phyloP scores from a whole-genome alignment of 768 basidiomycete species.

The Filobasidium floriforme region DNA sequence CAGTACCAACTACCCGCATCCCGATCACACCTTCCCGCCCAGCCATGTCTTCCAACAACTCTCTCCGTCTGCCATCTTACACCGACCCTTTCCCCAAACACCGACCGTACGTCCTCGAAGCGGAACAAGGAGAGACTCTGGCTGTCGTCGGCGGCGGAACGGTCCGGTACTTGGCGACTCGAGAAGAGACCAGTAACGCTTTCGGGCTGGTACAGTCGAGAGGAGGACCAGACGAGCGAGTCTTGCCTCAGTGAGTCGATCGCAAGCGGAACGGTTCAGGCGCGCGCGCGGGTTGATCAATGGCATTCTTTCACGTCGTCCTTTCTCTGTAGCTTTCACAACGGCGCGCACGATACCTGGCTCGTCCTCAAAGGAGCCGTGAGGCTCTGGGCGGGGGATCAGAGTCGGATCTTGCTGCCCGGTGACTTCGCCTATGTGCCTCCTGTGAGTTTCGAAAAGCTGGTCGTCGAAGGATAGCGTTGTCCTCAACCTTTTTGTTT shows the following conservation, averaged over 20 bases:
- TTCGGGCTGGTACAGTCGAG: slow-evolving; percentile 20
- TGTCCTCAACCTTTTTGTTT: no score
- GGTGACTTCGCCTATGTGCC: slow-evolving; percentile 22
- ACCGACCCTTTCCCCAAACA: slow-evolving; percentile 12
- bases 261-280: no score
- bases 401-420: slow-evolving; percentile 19
- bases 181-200: slow-evolving; percentile 15
- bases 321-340: slow-evolving; percentile 19
- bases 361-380: slow-evolving; percentile 13
- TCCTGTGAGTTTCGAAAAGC: slow-evolving; percentile 20
- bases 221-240: slow-evolving; percentile 17
- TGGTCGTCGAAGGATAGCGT: no score
- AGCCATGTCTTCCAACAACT: background rate
- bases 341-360: slow-evolving; percentile 20
- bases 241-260: slow-evolving; percentile 24
- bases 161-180: slow-evolving; percentile 19
- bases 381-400: slow-evolving; percentile 20
- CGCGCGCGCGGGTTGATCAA: no score
- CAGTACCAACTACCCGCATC: no score
- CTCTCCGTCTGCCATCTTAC: slow-evolving; percentile 16
- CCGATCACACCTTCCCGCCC: background rate
- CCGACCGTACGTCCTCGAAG: slow-evolving; percentile 20
- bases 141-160: slow-evolving; percentile 19
- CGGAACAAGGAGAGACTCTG: slow-evolving; percentile 22
- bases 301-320: background rate